Percentiles rank a stretch among this genome's conserved stretches.
These are phyloP conservation scores for Eimeria brunetti DNA, from an alignment of 169 alveolate species.

Conservation along the genomic window DNA sequence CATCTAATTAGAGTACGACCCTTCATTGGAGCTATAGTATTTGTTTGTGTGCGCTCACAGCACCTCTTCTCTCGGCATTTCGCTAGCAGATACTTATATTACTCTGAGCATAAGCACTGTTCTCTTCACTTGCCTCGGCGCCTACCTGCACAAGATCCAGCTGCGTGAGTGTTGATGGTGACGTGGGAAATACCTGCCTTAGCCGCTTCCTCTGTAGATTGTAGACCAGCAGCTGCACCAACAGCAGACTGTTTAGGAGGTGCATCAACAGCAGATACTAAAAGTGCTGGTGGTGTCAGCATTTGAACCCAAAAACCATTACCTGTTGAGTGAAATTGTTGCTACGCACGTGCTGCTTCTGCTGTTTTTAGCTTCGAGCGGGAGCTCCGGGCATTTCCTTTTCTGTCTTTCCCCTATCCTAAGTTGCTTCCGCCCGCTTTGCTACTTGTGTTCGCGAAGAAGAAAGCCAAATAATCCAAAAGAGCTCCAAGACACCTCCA, in stretches of 20 bases:
- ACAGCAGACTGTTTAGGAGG: background rate
- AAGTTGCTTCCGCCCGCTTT: background rate
- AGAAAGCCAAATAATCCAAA: background rate
- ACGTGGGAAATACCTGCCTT: background rate
- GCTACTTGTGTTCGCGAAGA: background rate
- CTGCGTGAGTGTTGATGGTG: constrained; percentile 8
- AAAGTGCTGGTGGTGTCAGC: no score
- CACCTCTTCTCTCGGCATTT: constrained; percentile 30
- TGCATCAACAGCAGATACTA: no score
- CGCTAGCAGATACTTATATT: constrained; percentile 24
- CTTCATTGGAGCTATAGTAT: background rate
- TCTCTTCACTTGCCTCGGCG: constrained; percentile 34
- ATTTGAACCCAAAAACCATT: background rate
- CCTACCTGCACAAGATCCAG: constrained; percentile 55
- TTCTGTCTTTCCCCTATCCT: constrained; percentile 9
- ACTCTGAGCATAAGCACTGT: constrained; percentile 38
- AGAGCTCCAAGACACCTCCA: background rate
- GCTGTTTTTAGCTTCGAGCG: constrained; percentile 38
- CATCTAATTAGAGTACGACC: no score
- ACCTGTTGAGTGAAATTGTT: background rate
- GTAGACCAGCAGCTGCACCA: background rate
- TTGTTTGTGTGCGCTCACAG: background rate
- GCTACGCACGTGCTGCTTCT: background rate
- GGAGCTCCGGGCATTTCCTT: constrained; percentile 21
- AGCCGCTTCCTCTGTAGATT: background rate